Evolutionary conservation across 352 stramenopile species (phyloP).

Genomic region (Stramenopiles sp.): DNA sequence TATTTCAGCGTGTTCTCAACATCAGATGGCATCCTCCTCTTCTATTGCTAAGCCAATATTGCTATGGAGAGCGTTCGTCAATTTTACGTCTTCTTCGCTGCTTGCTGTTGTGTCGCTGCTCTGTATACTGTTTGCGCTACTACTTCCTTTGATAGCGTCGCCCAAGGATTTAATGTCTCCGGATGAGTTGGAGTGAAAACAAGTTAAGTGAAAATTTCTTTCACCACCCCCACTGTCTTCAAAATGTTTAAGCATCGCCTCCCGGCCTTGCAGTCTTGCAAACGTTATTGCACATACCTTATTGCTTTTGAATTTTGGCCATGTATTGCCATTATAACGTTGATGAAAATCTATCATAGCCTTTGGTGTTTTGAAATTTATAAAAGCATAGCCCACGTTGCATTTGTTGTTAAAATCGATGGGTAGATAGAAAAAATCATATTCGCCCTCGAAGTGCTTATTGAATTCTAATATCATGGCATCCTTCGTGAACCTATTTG

Average conservation of each 20-base stretch:
- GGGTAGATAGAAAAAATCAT: conserved; percentile 98
- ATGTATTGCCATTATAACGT: conserved; percentile 59
- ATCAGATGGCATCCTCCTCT: too few relatives aligned
- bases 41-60: too few relatives aligned
- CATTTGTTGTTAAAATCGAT: conserved; percentile 99
- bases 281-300: conserved; percentile 98
- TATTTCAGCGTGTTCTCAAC: too few relatives aligned
- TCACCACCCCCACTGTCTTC: too few relatives aligned
- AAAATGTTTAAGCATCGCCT: conserved; percentile 91
- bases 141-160: too few relatives aligned
- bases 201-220: too few relatives aligned
- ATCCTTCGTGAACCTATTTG: conserved; percentile 99
- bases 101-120: too few relatives aligned
- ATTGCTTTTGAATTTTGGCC: conserved; percentile 96
- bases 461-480: conserved; percentile 95
- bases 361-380: conserved; percentile 86
- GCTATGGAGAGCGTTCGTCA: too few relatives aligned
- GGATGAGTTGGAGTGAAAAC: too few relatives aligned
- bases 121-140: too few relatives aligned
- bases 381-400: conserved; percentile 99
- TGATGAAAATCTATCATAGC: conserved; percentile 50
- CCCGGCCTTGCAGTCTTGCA: conserved; percentile 71
- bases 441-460: conserved; percentile 58
- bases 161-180: too few relatives aligned
- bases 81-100: too few relatives aligned